phyloP scores from a whole-genome alignment of 257 asterid species.

The Solanum lycopersicoides region DNA sequence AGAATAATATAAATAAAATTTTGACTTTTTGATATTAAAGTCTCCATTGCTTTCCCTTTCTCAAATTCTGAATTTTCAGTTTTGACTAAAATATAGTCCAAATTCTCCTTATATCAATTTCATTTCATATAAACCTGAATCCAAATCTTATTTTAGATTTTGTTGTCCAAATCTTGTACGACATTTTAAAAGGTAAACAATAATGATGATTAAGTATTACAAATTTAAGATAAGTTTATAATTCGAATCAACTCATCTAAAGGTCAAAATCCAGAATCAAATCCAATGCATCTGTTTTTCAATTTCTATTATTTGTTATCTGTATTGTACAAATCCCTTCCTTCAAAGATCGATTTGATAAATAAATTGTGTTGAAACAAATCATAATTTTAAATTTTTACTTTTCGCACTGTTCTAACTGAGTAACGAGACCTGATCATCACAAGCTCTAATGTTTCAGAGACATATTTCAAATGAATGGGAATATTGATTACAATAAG shows the following conservation, averaged over 20 bases:
- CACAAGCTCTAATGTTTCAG: too few relatives aligned
- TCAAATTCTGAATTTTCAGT: neutral
- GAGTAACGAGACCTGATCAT: too few relatives aligned
- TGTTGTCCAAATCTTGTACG: neutral
- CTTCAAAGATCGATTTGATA: neutral
- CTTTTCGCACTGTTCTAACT: fast-evolving
- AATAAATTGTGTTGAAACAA: too few relatives aligned
- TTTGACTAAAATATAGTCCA: neutral
- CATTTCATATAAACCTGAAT: neutral
- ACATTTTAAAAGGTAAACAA: neutral
- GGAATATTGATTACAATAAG: too few relatives aligned
- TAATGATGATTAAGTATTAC: neutral
- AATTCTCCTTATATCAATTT: too few relatives aligned
- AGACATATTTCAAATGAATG: too few relatives aligned
- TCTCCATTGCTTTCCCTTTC: neutral
- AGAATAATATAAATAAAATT: neutral
- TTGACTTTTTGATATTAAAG: neutral
- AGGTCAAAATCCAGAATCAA: neutral
- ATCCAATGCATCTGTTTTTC: neutral
- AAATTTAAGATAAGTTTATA: neutral
- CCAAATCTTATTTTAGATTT: neutral
- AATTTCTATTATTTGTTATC: neutral
- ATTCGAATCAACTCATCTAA: neutral
- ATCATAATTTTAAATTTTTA: too few relatives aligned
- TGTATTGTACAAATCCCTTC: neutral